Conservation (phyloP, 2,329 filamentous ascomycete genomes). For the Curvularia sp. region DNA sequence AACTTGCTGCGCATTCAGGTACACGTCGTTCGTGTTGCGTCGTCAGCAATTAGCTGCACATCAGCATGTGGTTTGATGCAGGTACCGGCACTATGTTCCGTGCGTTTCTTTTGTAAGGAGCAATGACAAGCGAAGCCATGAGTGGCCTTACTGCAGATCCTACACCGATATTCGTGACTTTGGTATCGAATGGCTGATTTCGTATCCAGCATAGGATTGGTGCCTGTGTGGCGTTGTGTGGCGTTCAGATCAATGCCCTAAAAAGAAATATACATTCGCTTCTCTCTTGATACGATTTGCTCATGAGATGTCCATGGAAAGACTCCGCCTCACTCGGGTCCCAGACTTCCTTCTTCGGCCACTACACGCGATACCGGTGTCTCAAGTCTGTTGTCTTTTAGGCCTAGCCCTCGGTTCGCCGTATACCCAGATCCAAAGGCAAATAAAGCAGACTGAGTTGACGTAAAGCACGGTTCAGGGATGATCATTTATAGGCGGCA, state of each 20-base stretch:
- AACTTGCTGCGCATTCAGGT: not conserved
- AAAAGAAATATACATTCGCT: not conserved
- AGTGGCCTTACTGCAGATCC: not conserved
- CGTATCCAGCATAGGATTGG: not conserved
- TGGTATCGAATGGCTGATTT: constrained; percentile 1
- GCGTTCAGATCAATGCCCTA: not conserved
- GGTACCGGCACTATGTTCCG: not conserved
- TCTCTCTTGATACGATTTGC: not conserved
- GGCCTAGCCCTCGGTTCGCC: constrained; percentile 9
- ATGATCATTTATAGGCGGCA: constrained; percentile 21
- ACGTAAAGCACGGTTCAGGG: constrained; percentile 6
- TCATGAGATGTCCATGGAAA: not conserved
- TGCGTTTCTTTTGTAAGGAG: not conserved
- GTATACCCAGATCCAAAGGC: constrained; percentile 9
- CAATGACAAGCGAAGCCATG: constrained; percentile 5
- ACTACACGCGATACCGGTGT: constrained; percentile 5
- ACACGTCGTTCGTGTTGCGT: not conserved
- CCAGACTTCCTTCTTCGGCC: not conserved
- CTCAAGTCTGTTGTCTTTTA: constrained; percentile 6
- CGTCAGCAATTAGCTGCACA: not conserved
- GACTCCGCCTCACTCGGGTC: not conserved
- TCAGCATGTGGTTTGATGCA: not conserved
- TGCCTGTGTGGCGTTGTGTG: not conserved
- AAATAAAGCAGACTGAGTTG: constrained; percentile 16
- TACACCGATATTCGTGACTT: not conserved